phyloP scores from a whole-genome alignment of 257 asterid species.

The Datura wrightii region DNA sequence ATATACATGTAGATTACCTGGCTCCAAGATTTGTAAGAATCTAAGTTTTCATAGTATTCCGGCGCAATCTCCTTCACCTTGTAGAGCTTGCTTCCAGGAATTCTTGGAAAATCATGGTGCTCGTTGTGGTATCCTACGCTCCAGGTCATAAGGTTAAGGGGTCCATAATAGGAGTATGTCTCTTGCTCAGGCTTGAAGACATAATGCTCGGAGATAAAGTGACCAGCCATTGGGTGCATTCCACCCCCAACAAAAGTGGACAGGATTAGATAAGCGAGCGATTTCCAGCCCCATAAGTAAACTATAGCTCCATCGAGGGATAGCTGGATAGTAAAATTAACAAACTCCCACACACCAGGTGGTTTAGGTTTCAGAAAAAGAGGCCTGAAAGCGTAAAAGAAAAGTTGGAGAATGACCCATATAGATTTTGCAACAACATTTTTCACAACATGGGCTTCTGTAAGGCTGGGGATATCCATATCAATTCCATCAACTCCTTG shows the following conservation, averaged over 20 bases:
- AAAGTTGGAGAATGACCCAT: constrained; percentile 85
- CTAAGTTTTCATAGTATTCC: constrained; percentile 65
- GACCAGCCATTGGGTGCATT: constrained; percentile 98
- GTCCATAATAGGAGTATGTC: constrained; percentile 90
- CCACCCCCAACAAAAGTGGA: constrained; percentile 97
- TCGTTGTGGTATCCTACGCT: constrained; percentile 93
- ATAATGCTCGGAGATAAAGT: constrained; percentile 90
- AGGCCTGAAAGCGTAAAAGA: constrained; percentile 93
- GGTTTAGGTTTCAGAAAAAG: constrained; percentile 93
- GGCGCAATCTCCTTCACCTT: constrained; percentile 98
- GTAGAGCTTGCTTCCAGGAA: constrained; percentile 82
- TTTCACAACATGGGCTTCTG: constrained; percentile 66
- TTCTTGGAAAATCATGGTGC: constrained; percentile 97
- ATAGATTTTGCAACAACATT: constrained; percentile 64
- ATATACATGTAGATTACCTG: constrained; percentile 83
- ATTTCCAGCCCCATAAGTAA: constrained; percentile 80
- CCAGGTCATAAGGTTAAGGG: constrained; percentile 88
- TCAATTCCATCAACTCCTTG: constrained; percentile 97
- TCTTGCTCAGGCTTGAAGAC: constrained; percentile 79
- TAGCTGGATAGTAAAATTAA: constrained; percentile 64
- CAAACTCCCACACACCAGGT: constrained; percentile 89
- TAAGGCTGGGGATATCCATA: constrained; percentile 79
- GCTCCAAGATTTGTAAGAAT: constrained; percentile 84
- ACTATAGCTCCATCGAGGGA: constrained; percentile 71
- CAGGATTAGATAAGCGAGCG: constrained; percentile 75